A percentile compares a stretch with the other conserved stretches of the same genome.
phyloP scores from a whole-genome alignment of 768 basidiomycete genomes.

The Trametes punicea region DNA sequence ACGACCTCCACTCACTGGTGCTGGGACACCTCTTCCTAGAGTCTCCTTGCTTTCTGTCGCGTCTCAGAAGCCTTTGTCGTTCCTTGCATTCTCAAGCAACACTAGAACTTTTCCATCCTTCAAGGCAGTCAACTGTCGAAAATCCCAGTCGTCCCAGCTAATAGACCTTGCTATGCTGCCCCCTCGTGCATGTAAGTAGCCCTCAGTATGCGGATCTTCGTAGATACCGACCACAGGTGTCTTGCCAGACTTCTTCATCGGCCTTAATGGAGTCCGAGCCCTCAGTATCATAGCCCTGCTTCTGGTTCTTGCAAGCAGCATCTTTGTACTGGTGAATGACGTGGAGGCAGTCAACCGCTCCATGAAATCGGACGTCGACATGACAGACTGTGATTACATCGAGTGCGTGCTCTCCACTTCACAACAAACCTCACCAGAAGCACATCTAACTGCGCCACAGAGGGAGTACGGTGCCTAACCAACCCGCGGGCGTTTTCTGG shows the following conservation, averaged over 20 bases:
- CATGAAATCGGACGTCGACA: slow-evolving; percentile 36
- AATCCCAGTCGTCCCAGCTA: not conserved
- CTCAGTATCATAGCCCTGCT: slow-evolving; percentile 77
- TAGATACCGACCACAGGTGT: not conserved
- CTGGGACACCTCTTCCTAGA: slow-evolving; percentile 25
- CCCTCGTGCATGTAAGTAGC: slow-evolving; percentile 46
- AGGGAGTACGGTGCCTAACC: slow-evolving; percentile 81
- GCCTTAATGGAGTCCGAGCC: slow-evolving; percentile 73
- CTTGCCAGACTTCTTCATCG: slow-evolving; percentile 59
- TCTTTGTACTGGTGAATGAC: slow-evolving; percentile 70
- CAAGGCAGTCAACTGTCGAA: not conserved
- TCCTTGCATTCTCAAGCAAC: slow-evolving; percentile 3
- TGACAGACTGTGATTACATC: slow-evolving; percentile 72
- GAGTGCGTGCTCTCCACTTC: slow-evolving; percentile 42
- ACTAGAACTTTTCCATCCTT: not conserved
- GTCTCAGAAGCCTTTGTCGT: not conserved
- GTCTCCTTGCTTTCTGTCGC: not conserved
- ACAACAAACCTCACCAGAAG: not conserved
- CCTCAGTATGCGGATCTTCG: not conserved
- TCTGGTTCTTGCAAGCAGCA: slow-evolving; percentile 78
- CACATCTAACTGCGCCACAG: slow-evolving; percentile 31
- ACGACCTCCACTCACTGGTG: slow-evolving; percentile 24
- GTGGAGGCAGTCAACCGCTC: slow-evolving; percentile 72
- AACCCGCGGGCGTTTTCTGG: slow-evolving; percentile 90
- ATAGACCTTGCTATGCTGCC: slow-evolving; percentile 34